Conservation (phyloP, 2,329 filamentous ascomycete species). For the Xylariaceae sp. region DNA sequence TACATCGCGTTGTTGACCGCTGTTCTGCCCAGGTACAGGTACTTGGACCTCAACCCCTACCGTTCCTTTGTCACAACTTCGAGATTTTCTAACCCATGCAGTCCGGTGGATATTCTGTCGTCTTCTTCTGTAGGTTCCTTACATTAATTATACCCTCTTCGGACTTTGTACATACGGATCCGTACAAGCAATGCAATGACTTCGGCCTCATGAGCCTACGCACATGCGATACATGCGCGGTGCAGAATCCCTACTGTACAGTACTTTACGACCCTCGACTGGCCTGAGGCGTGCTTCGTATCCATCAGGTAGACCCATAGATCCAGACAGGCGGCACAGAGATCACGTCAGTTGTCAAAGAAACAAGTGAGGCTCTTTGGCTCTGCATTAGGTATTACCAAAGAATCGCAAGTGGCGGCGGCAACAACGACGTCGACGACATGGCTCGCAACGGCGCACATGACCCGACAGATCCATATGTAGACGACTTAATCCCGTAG, state of each 20-base stretch:
- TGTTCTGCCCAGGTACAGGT: slow-evolving; percentile 9
- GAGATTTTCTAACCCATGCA: background rate
- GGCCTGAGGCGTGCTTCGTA: too few relatives aligned
- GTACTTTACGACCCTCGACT: background rate
- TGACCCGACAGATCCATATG: background rate
- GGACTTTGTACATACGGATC: background rate
- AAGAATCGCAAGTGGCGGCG: background rate
- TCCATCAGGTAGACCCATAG: background rate
- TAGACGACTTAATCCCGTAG: too few relatives aligned
- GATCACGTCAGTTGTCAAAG: background rate
- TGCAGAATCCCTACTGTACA: background rate
- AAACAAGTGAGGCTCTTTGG: background rate
- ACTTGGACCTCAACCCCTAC: slow-evolving; percentile 3
- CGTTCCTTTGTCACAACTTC: background rate
- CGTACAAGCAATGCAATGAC: background rate
- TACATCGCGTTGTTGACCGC: slow-evolving; percentile 10
- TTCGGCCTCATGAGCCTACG: background rate
- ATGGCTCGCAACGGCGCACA: background rate
- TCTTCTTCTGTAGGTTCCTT: background rate
- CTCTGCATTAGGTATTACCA: background rate
- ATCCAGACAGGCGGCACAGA: background rate
- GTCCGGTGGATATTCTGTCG: too few relatives aligned
- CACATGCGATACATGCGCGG: background rate
- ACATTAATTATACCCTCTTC: background rate
- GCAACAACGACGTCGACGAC: background rate